Conservation (phyloP, 2,329 filamentous ascomycete genomes). For the Colletotrichum sojae region DNA sequence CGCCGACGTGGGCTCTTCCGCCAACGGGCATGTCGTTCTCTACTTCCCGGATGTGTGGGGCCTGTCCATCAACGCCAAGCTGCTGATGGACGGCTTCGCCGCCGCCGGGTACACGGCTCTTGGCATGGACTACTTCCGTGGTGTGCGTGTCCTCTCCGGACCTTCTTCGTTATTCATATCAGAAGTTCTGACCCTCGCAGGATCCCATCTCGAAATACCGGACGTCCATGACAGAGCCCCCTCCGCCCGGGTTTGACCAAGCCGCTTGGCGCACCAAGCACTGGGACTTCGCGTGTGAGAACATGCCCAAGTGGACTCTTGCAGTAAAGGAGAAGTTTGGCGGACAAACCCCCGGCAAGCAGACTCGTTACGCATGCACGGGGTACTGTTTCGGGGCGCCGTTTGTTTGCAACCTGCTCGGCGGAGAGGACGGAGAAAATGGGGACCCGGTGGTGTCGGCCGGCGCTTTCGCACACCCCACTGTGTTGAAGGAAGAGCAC, state of each 20-base stretch:
- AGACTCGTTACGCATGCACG: conserved; percentile 56
- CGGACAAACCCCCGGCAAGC: conserved; percentile 33
- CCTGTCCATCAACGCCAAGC: conserved; percentile 57
- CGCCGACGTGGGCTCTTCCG: conserved; percentile 21
- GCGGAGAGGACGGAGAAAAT: conserved; percentile 11
- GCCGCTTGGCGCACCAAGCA: conserved; percentile 64
- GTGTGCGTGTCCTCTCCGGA: conserved; percentile 46
- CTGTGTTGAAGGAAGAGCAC: conserved; percentile 63
- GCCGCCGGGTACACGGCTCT: conserved; percentile 59
- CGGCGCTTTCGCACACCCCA: conserved; percentile 66
- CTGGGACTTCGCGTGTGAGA: conserved; percentile 55
- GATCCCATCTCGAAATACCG: conserved; percentile 61
- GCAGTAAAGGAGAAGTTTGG: conserved; percentile 55
- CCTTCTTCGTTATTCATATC: background rate
- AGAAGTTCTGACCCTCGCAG: conserved; percentile 41
- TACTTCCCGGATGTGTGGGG: conserved; percentile 63
- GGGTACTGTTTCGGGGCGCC: conserved; percentile 60
- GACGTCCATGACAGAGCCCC: conserved; percentile 43
- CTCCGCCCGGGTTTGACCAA: conserved; percentile 58
- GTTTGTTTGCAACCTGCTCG: conserved; percentile 55
- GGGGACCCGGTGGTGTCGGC: conserved; percentile 48
- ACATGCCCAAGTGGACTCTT: conserved; percentile 60
- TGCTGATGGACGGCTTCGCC: conserved; percentile 63
- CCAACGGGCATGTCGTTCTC: conserved; percentile 58
- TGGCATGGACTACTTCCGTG: conserved; percentile 61